Conservation (phyloP, 1,284 basidiomycete species). For the Pyrrhoderma lamaoense region DNA sequence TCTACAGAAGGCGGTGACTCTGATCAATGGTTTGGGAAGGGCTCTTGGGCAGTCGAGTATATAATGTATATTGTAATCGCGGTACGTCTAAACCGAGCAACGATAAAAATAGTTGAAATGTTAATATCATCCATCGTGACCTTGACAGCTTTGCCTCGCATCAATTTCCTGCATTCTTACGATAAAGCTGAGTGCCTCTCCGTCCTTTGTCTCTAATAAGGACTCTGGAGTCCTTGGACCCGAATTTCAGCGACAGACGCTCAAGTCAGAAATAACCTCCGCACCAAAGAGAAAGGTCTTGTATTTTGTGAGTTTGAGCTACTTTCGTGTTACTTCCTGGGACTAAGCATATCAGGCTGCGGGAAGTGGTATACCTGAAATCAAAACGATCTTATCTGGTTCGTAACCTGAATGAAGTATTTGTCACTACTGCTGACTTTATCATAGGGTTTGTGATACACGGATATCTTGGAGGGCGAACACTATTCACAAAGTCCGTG, state of each 20-base stretch:
- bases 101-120: not conserved
- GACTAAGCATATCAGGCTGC: conserved; percentile 53
- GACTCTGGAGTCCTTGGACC: conserved; percentile 69
- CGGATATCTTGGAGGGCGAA: conserved; percentile 89
- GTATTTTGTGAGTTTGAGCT: conserved; percentile 62
- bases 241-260: conserved; percentile 31
- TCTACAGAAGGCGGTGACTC: conserved; percentile 23
- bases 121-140: not conserved
- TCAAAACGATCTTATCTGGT: conserved; percentile 94
- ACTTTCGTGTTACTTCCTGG: conserved; percentile 7
- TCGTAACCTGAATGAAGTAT: conserved; percentile 14
- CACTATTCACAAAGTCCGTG: conserved; percentile 85
- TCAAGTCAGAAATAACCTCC: conserved; percentile 21
- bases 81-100: conserved; percentile 39
- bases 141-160: conserved; percentile 59
- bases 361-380: conserved; percentile 93
- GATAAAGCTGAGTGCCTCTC: conserved; percentile 81
- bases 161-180: conserved; percentile 72
- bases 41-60: conserved; percentile 56
- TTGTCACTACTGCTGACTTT: conserved; percentile 7
- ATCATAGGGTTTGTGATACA: conserved; percentile 88
- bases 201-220: conserved; percentile 80
- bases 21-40: conserved; percentile 22
- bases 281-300: conserved; percentile 58
- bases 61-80: conserved; percentile 70